Evolutionary conservation across 257 asterid genomes (phyloP).

Genomic region (Mitragyna speciosa): DNA sequence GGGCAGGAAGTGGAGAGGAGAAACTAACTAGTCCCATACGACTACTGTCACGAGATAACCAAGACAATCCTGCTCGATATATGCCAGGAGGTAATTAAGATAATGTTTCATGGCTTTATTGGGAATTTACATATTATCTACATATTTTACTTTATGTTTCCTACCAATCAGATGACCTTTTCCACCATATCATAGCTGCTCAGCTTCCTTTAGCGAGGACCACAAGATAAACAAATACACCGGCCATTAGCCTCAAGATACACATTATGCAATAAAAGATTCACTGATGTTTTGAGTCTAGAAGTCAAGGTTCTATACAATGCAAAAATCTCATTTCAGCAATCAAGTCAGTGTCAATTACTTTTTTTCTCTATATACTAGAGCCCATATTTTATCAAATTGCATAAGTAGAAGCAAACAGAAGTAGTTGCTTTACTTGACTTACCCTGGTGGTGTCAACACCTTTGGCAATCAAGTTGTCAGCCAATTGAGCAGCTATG

Average conservation of each 20-base stretch:
- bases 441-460: conserved; percentile 81
- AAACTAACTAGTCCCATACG: too few species aligned
- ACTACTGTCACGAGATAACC: too few species aligned
- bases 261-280: background rate
- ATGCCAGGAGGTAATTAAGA: background rate
- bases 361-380: background rate
- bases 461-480: conserved; percentile 76
- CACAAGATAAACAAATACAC: background rate
- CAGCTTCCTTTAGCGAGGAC: background rate
- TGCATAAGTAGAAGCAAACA: background rate
- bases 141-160: too few species aligned
- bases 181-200: background rate
- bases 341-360: background rate
- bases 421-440: conserved; percentile 2
- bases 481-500: conserved; percentile 92
- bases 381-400: background rate
- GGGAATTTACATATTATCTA: too few species aligned
- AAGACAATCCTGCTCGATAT: background rate
- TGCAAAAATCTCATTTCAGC: background rate
- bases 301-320: background rate
- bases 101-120: background rate
- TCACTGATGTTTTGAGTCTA: background rate
- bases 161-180: background rate
- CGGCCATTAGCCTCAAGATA: too few species aligned
- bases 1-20: too few species aligned